Base-by-base conservation (phyloP, 2,329 filamentous ascomycete species). In the Phaeoacremonium minimum region DNA sequence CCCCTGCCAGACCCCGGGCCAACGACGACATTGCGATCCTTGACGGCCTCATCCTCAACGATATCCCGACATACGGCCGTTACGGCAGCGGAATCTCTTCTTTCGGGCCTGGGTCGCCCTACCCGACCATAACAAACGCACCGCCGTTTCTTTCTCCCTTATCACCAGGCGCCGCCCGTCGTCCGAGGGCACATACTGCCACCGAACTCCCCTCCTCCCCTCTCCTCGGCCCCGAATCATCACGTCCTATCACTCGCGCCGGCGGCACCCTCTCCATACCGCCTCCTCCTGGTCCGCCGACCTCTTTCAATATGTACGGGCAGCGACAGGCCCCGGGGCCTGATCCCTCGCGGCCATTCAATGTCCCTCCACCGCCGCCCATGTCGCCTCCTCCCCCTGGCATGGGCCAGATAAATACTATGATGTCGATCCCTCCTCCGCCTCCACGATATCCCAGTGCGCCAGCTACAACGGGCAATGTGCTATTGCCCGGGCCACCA, bases 351-450 rank as follows among this genome's bases (percentile, higher is more conserved):
- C 69, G 75, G 55, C 57, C 71, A 32, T 79, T 70, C 51, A 71
- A 71, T 49, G 63, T 78, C 44, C 75, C 73, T 40, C 73, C 73
- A 32, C 74, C 75, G 37, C 74, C 73, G 46, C 73, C 74, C 37
- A 71, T 77, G 61, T 69, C 72, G 17, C 66, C 68, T 33, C 72
- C 71, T 11, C 30, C 32, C 61, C 64, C 28, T 40, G 48, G 18
- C 40, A 63, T 54, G 32, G 57, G 60, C 16, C 62, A 64, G 41
- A 63, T 74, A 45, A 65, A 58, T 51, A 64, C 53, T 43, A 69
- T 71, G 49, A 66, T 71, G 60, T 37, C 41, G 16, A 60, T 60
- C 42, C 73, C 75, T 8, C 75, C 75, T 15, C 75, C 75, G 17
- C 75, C 73, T 8, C 74, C 71, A 32, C 63, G 74, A 48, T 77